Evolutionary conservation across 495 filamentous ascomycete genomes (phyloP).

Genomic region (Aspergillus conjunctus): DNA sequence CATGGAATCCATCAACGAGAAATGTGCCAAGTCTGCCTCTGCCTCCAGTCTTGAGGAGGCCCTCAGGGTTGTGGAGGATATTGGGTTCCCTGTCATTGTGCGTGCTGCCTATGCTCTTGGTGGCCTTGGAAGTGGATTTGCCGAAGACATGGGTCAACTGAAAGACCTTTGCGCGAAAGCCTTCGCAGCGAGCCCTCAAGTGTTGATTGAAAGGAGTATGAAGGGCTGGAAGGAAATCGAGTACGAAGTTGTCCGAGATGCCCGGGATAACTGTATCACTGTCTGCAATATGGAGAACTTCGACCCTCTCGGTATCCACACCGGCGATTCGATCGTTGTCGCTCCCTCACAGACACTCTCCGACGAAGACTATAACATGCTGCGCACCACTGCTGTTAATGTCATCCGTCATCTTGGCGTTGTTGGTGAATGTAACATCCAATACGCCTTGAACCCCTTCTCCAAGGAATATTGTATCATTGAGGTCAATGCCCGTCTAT

Average conservation of each 20-base stretch:
- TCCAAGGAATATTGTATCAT: constrained; percentile 98
- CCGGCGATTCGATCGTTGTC: constrained; percentile 97
- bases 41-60: constrained; percentile 87
- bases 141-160: constrained; percentile 84
- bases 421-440: constrained; percentile 98
- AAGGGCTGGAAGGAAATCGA: constrained; percentile 99
- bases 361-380: constrained; percentile 99
- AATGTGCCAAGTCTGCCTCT: constrained; percentile 95
- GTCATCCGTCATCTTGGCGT: constrained; percentile 97
- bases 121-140: constrained; percentile 94
- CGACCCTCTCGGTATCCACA: constrained; percentile 96
- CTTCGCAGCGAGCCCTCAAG: constrained; percentile 91
- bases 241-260: constrained; percentile 97
- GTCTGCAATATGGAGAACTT: constrained; percentile 99
- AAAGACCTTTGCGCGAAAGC: constrained; percentile 92
- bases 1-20: constrained; percentile 98
- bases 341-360: constrained; percentile 95
- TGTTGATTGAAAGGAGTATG: constrained; percentile 96
- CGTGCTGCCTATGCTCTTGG: constrained; percentile 95
- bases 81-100: constrained; percentile 95
- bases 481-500: constrained; percentile 97
- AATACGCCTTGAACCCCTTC: constrained; percentile 96
- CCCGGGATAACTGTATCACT: constrained; percentile 96
- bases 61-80: constrained; percentile 76
- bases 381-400: constrained; percentile 97